phyloP scores from a whole-genome alignment of 225 moss, liverwort and hornwort genomes.

The Polytrichum commune region DNA sequence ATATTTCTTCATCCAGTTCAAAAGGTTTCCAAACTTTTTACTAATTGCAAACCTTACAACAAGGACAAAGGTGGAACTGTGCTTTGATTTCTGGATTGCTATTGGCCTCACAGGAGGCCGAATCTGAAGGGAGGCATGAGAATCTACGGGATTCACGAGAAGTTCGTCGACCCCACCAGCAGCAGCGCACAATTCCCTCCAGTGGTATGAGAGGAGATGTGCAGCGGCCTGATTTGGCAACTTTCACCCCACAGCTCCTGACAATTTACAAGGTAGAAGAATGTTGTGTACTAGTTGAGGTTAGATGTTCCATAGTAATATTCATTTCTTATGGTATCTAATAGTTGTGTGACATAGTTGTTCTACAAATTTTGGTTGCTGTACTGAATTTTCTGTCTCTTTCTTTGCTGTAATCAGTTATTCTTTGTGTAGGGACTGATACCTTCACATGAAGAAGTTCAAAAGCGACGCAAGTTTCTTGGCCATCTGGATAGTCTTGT shows the following conservation, averaged over 20 bases:
- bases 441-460: slow-evolving; percentile 77
- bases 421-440: slow-evolving; percentile 50
- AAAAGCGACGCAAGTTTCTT: slow-evolving; percentile 66
- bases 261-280: slow-evolving; percentile 53
- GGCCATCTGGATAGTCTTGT: slow-evolving; percentile 85
- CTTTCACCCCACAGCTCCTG: slow-evolving; percentile 66
- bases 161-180: slow-evolving; percentile 65
- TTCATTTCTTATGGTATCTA: no score
- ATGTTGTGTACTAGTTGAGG: background rate
- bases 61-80: background rate
- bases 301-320: background rate
- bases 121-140: slow-evolving; percentile 59
- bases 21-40: no score
- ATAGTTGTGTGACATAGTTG: no score
- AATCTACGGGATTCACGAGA: slow-evolving; percentile 69
- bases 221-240: slow-evolving; percentile 74
- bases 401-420: background rate
- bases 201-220: slow-evolving; percentile 56
- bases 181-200: slow-evolving; percentile 35
- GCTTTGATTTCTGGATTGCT: slow-evolving; percentile 3
- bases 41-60: background rate
- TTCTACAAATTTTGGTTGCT: no score
- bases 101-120: slow-evolving; percentile 46
- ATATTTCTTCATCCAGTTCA: no score
- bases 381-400: background rate